These are phyloP conservation scores for Cladosporium austrohemisphaericum DNA, from an alignment of 2,329 filamentous ascomycete genomes.

Conservation along the genomic window DNA sequence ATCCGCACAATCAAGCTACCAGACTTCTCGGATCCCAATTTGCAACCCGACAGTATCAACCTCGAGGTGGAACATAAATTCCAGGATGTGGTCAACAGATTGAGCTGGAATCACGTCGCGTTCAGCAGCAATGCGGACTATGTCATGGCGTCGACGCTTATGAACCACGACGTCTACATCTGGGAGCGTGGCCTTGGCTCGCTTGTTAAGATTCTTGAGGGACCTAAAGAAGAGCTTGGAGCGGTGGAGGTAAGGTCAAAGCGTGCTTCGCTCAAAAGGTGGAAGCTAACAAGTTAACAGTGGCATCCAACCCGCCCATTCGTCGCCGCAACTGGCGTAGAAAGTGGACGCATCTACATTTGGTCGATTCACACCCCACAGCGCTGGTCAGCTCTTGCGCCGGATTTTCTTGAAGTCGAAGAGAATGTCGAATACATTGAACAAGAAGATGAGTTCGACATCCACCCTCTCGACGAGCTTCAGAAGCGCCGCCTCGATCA, in stretches of 20 bases:
- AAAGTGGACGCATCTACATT: slow-evolving; percentile 88
- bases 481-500: slow-evolving; percentile 84
- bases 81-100: slow-evolving; percentile 89
- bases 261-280: neutral
- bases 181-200: slow-evolving; percentile 95
- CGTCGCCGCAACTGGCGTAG: slow-evolving; percentile 85
- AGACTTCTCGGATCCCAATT: slow-evolving; percentile 58
- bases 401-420: slow-evolving; percentile 95
- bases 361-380: slow-evolving; percentile 96
- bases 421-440: slow-evolving; percentile 98
- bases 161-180: slow-evolving; percentile 97
- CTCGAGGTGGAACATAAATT: slow-evolving; percentile 96
- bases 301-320: slow-evolving; percentile 90
- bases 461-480: slow-evolving; percentile 90
- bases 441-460: slow-evolving; percentile 95
- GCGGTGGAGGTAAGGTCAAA: slow-evolving; percentile 62
- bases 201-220: slow-evolving; percentile 93
- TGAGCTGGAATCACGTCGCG: slow-evolving; percentile 95
- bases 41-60: slow-evolving; percentile 81
- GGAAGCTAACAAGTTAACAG: slow-evolving; percentile 22
- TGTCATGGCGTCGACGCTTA: slow-evolving; percentile 92
- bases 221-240: slow-evolving; percentile 92
- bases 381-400: slow-evolving; percentile 93
- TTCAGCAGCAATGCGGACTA: slow-evolving; percentile 95
- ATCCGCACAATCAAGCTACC: slow-evolving; percentile 90